A percentile compares a stretch with the other conserved stretches of the same genome.
Evolutionary conservation across 176 grass and related monocot genomes (phyloP).

Genomic region (Aegilops tauschii): DNA sequence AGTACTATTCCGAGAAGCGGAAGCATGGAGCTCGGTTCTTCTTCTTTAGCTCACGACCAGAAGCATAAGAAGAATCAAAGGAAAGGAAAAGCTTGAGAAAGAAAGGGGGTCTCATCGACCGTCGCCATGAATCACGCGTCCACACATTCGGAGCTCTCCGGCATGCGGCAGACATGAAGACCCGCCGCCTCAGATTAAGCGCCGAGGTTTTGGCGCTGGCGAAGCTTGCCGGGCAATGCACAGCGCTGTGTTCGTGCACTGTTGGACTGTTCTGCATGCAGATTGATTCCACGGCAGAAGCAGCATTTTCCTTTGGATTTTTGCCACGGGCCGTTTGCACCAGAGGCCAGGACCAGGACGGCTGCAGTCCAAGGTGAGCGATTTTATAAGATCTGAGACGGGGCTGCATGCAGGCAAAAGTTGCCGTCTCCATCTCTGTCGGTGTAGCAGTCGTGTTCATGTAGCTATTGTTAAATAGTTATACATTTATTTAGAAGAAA

Average conservation of each 20-base stretch:
- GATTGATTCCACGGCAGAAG: neutral
- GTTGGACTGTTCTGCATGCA: neutral
- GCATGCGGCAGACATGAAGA: too few species aligned
- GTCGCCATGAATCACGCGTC: neutral
- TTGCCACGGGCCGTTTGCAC: neutral
- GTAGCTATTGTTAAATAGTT: too few species aligned
- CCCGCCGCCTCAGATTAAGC: neutral
- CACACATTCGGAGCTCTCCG: too few species aligned
- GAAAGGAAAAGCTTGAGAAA: neutral
- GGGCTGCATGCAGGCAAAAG: neutral
- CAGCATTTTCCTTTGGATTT: too few species aligned
- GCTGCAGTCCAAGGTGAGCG: neutral
- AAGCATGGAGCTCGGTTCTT: neutral
- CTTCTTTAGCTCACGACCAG: neutral
- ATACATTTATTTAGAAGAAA: too few species aligned
- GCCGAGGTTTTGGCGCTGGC: neutral
- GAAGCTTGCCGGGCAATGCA: neutral
- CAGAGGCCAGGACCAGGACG: neutral
- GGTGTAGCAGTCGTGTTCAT: too few species aligned
- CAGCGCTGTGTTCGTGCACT: neutral
- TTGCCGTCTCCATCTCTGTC: neutral
- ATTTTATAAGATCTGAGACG: neutral
- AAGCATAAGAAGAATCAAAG: neutral
- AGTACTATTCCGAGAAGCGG: too few species aligned
- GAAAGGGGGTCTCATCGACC: too few species aligned